These are phyloP conservation scores for Saturnispora diversa DNA, from an alignment of 805 yeast species.

Conservation along the genomic window DNA sequence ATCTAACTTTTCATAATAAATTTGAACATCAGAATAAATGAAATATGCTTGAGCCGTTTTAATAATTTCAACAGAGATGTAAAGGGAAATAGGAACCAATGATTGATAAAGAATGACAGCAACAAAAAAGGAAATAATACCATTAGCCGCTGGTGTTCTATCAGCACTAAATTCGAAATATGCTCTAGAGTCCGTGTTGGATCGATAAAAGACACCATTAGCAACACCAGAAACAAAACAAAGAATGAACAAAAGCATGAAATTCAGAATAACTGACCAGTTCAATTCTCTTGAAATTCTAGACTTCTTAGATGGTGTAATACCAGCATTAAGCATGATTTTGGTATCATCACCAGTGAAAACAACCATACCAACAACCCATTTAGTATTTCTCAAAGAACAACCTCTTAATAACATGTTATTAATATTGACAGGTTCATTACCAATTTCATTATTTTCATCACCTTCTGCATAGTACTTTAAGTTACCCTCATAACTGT, in stretches of 20 bases:
- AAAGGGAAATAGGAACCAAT: slow-evolving; percentile 74
- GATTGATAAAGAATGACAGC: slow-evolving; percentile 71
- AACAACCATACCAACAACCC: slow-evolving; percentile 71
- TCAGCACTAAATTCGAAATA: slow-evolving; percentile 67
- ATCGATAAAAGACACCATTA: slow-evolving; percentile 57
- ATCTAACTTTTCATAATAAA: slow-evolving; percentile 63
- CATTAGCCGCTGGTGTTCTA: slow-evolving; percentile 56
- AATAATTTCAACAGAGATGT: slow-evolving; percentile 74
- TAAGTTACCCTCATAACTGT: slow-evolving; percentile 67
- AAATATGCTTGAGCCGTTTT: slow-evolving; percentile 77
- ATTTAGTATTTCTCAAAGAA: slow-evolving; percentile 69
- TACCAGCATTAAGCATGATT: slow-evolving; percentile 73
- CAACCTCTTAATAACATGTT: slow-evolving; percentile 70
- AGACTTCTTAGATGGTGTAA: slow-evolving; percentile 70
- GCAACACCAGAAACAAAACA: slow-evolving; percentile 66
- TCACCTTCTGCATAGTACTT: slow-evolving; percentile 37
- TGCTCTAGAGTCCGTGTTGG: slow-evolving; percentile 42
- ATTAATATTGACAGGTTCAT: slow-evolving; percentile 64
- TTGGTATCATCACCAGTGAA: slow-evolving; percentile 77
- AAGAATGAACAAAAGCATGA: slow-evolving; percentile 50
- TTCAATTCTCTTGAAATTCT: slow-evolving; percentile 68
- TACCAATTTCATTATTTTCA: slow-evolving; percentile 30
- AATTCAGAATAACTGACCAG: slow-evolving; percentile 60
- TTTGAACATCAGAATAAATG: slow-evolving; percentile 64
- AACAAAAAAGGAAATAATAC: slow-evolving; percentile 65